These are phyloP conservation scores for Lomentospora prolificans DNA, from an alignment of 2,329 filamentous ascomycete species.

Conservation along the genomic window DNA sequence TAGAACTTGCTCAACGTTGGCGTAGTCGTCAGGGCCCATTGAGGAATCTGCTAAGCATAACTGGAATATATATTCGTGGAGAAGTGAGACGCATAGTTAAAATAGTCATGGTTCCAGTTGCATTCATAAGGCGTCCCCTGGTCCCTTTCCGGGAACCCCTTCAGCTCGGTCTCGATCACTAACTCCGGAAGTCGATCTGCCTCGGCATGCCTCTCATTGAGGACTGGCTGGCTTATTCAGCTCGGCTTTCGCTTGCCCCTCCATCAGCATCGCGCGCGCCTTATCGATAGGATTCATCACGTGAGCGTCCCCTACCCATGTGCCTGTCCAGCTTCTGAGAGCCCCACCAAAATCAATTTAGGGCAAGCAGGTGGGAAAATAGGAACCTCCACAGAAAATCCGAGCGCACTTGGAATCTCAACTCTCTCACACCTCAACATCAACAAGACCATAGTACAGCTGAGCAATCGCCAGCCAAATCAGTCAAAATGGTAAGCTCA, in stretches of 20 bases:
- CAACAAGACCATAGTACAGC: slow-evolving; percentile 2
- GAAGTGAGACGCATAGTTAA: neutral
- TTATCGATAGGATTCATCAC: neutral
- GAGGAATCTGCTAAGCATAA: neutral
- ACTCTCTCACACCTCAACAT: slow-evolving; percentile 6
- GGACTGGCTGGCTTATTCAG: neutral
- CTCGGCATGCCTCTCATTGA: neutral
- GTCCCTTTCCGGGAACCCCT: neutral
- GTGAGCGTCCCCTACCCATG: slow-evolving; percentile 4
- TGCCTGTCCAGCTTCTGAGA: neutral
- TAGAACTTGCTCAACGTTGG: slow-evolving; percentile 20
- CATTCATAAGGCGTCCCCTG: neutral
- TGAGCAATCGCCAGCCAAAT: slow-evolving; percentile 18
- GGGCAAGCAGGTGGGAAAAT: slow-evolving; percentile 5
- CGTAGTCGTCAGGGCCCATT: slow-evolving; percentile 9
- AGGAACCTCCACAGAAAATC: slow-evolving; percentile 28
- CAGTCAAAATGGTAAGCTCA: slow-evolving; percentile 63
- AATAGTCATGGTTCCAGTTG: neutral
- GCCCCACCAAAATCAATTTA: slow-evolving; percentile 7
- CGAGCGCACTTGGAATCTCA: slow-evolving; percentile 10
- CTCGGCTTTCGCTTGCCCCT: neutral
- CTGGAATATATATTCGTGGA: neutral
- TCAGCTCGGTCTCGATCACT: neutral
- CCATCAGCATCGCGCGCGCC: neutral
- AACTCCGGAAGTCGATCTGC: neutral